phyloP scores from a whole-genome alignment of 495 filamentous ascomycete species.

The Tuber borchii region DNA sequence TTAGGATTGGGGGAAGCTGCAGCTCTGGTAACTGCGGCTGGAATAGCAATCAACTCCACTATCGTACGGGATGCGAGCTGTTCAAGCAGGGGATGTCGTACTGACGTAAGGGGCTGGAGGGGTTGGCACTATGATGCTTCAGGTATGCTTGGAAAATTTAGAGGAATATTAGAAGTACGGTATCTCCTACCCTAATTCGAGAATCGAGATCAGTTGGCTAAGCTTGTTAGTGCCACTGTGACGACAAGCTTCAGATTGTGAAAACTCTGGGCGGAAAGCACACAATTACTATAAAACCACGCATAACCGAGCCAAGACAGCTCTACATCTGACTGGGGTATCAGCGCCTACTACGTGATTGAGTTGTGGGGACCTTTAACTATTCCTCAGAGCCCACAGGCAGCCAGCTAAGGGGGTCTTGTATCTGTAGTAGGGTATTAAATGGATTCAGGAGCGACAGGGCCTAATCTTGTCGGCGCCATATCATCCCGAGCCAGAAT shows the following conservation, averaged over 20 bases:
- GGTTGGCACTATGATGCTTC: conserved; percentile 41
- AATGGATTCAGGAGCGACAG: conserved; percentile 43
- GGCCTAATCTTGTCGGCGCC: background rate
- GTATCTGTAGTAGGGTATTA: conserved; percentile 45
- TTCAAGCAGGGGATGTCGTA: conserved; percentile 4
- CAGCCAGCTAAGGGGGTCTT: background rate
- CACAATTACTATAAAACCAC: conserved; percentile 55
- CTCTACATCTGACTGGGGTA: conserved; percentile 47
- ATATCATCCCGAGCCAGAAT: background rate
- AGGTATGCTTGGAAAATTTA: conserved; percentile 2
- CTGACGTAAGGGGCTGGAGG: conserved; percentile 43
- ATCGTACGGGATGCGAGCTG: background rate
- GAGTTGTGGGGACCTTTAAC: conserved; percentile 45
- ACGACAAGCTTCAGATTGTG: conserved; percentile 43
- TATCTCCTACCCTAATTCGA: background rate
- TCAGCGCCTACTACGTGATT: conserved; percentile 55
- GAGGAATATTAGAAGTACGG: background rate
- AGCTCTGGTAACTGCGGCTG: background rate
- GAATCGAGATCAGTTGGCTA: conserved; percentile 31
- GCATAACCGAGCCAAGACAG: conserved; percentile 55
- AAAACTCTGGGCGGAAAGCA: conserved; percentile 49
- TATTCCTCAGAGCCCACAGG: background rate
- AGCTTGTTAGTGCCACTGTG: conserved; percentile 43
- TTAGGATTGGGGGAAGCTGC: background rate
- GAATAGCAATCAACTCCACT: background rate